Conservation (phyloP, 2,329 filamentous ascomycete species). For the Diplocarpon mali region DNA sequence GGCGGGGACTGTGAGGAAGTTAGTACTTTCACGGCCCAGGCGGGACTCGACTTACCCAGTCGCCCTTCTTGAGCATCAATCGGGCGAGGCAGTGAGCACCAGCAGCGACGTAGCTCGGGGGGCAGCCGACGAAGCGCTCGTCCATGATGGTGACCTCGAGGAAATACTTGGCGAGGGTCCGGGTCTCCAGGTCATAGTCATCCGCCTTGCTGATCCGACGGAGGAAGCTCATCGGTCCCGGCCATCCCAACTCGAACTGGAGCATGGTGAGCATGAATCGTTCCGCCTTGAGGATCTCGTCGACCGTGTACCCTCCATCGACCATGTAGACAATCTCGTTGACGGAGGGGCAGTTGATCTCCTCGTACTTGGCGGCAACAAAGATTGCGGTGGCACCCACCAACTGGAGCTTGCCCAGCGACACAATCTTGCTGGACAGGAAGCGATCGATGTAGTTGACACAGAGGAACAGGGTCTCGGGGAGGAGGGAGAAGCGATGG, state of each 20-base stretch:
- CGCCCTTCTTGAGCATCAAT: conserved; percentile 78
- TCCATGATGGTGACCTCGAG: conserved; percentile 96
- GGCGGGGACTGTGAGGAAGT: conserved; percentile 50
- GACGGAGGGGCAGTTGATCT: conserved; percentile 94
- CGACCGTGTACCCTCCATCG: conserved; percentile 74
- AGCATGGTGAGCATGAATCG: conserved; percentile 97
- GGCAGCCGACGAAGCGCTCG: conserved; percentile 85
- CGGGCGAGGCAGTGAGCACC: conserved; percentile 88
- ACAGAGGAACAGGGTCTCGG: conserved; percentile 87
- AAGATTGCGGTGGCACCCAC: conserved; percentile 94
- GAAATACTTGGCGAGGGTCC: conserved; percentile 95
- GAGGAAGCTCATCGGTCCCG: conserved; percentile 98
- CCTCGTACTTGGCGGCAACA: conserved; percentile 94
- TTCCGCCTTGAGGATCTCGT: conserved; percentile 95
- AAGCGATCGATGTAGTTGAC: conserved; percentile 98
- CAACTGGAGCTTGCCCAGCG: conserved; percentile 86
- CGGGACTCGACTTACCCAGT: conserved; percentile 59
- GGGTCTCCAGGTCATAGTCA: conserved; percentile 90
- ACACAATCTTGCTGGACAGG: conserved; percentile 87
- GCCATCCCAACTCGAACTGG: conserved; percentile 90
- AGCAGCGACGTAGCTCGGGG: conserved; percentile 82
- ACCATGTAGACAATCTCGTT: conserved; percentile 98
- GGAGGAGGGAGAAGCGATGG: conserved; percentile 77
- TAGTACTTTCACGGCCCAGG: conserved; percentile 4
- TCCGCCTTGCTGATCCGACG: conserved; percentile 96